Evolutionary conservation across 352 stramenopile species (phyloP).

Genomic region (Globisporangium parvum): DNA sequence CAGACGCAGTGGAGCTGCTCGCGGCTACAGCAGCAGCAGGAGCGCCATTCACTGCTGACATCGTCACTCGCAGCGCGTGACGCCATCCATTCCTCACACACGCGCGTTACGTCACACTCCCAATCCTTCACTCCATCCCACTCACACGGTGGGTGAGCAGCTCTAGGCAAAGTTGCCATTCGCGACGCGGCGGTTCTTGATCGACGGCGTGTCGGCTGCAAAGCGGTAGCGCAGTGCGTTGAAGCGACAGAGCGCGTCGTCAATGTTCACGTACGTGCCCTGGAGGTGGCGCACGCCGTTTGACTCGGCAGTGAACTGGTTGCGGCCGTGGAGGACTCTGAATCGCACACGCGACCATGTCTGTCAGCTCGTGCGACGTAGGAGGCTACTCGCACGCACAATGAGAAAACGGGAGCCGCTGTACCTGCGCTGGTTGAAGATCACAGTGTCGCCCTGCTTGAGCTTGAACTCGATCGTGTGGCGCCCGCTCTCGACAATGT

Average conservation of each 20-base stretch:
- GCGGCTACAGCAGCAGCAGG: background rate
- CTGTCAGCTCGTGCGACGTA: too few species aligned
- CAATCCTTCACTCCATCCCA: too few species aligned
- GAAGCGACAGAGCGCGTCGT: slow-evolving; percentile 82
- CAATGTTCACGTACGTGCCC: slow-evolving; percentile 85
- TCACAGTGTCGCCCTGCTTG: slow-evolving; percentile 70
- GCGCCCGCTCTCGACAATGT: slow-evolving; percentile 69
- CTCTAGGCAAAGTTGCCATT: slow-evolving; percentile 70
- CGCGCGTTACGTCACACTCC: background rate
- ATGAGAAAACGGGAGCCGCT: background rate
- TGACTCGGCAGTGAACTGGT: slow-evolving; percentile 63
- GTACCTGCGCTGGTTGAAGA: slow-evolving; percentile 80
- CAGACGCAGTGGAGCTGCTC: too few species aligned
- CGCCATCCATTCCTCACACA: background rate
- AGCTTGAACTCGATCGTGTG: slow-evolving; percentile 77
- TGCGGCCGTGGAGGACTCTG: slow-evolving; percentile 73
- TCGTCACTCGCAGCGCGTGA: background rate
- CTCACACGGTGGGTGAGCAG: background rate
- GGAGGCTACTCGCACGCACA: too few species aligned
- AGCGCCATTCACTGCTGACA: background rate
- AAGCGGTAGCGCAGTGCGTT: slow-evolving; percentile 65
- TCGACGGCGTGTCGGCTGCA: slow-evolving; percentile 22
- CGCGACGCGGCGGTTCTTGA: slow-evolving; percentile 61
- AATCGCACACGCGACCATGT: background rate
- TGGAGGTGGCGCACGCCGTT: slow-evolving; percentile 76